These are phyloP conservation scores for Hypoxylon rubiginosum DNA, from an alignment of 2,329 filamentous ascomycete species.

Conservation along the genomic window DNA sequence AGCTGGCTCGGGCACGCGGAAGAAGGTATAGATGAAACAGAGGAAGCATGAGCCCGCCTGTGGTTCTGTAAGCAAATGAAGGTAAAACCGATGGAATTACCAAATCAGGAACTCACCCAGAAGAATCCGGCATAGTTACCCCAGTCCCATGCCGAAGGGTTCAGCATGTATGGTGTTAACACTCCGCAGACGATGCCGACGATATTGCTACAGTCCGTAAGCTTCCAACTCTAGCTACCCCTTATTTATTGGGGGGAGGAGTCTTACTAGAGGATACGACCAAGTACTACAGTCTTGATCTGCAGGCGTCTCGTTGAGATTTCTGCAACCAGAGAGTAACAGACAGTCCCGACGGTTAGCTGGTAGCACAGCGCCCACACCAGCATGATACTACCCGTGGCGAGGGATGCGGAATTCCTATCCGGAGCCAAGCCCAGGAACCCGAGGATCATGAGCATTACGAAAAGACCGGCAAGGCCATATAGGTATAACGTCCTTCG, in stretches of 20 bases:
- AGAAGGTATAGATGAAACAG: conserved; percentile 85
- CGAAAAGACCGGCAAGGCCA: conserved; percentile 78
- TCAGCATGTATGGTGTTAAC: conserved; percentile 92
- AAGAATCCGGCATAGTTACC: conserved; percentile 89
- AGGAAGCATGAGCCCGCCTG: conserved; percentile 81
- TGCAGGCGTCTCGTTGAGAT: conserved; percentile 85
- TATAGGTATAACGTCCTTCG: conserved; percentile 79
- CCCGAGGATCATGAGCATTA: conserved; percentile 85
- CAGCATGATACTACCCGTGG: conserved; percentile 88
- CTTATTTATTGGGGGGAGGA: background rate
- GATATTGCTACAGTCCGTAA: conserved; percentile 69
- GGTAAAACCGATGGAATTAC: background rate
- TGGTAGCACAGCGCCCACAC: conserved; percentile 88
- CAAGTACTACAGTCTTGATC: conserved; percentile 92
- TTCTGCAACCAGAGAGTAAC: conserved; percentile 89
- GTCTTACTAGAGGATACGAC: conserved; percentile 78
- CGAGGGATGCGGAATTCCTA: conserved; percentile 73
- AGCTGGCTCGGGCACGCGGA: conserved; percentile 82
- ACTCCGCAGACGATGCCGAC: conserved; percentile 86
- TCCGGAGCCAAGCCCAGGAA: conserved; percentile 84
- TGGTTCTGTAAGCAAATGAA: conserved; percentile 18
- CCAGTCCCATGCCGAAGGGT: conserved; percentile 90
- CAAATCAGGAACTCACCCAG: conserved; percentile 66
- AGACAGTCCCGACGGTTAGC: conserved; percentile 87
- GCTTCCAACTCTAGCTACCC: conserved; percentile 2